These are phyloP conservation scores for Trichophyton rubrum DNA, from an alignment of 2,329 filamentous ascomycete genomes.

Conservation along the genomic window DNA sequence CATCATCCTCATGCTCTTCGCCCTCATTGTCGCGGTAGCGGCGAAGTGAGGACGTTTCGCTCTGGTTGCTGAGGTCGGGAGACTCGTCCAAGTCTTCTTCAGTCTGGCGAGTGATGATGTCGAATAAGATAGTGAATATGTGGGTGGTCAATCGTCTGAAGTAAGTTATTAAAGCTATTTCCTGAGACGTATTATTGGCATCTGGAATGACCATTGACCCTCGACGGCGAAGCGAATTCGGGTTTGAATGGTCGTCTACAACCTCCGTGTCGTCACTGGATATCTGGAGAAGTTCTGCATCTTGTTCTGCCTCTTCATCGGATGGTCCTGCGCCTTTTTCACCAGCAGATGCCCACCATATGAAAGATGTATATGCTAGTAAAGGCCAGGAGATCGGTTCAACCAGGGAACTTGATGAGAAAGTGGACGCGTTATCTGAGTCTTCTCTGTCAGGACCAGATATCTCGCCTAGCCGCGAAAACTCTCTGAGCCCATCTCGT, in stretches of 20 bases:
- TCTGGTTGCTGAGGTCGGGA: neutral
- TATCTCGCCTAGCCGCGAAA: constrained; percentile 16
- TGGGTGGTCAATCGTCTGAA: constrained; percentile 38
- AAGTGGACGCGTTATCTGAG: constrained; percentile 30
- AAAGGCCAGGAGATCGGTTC: constrained; percentile 49
- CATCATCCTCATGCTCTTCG: constrained; percentile 15
- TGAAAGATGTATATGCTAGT: constrained; percentile 50
- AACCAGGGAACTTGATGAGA: constrained; percentile 35
- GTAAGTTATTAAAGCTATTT: constrained; percentile 39
- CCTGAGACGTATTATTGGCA: constrained; percentile 26
- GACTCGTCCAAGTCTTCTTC: constrained; percentile 9
- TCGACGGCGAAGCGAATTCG: constrained; percentile 8
- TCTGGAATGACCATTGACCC: constrained; percentile 21
- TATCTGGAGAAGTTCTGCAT: constrained; percentile 29
- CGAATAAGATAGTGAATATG: constrained; percentile 34
- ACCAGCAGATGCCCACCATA: constrained; percentile 57
- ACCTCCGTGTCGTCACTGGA: constrained; percentile 17
- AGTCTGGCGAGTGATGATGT: constrained; percentile 29
- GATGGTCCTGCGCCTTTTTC: constrained; percentile 44
- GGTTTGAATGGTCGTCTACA: constrained; percentile 7
- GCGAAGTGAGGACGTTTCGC: neutral
- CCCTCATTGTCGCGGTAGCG: constrained; percentile 2
- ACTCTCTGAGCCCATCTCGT: constrained; percentile 44
- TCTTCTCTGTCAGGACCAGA: constrained; percentile 21
- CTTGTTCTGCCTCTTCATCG: constrained; percentile 42